Evolutionary conservation across 495 filamentous ascomycete species (phyloP).

Genomic region (Penicillium paxilli): DNA sequence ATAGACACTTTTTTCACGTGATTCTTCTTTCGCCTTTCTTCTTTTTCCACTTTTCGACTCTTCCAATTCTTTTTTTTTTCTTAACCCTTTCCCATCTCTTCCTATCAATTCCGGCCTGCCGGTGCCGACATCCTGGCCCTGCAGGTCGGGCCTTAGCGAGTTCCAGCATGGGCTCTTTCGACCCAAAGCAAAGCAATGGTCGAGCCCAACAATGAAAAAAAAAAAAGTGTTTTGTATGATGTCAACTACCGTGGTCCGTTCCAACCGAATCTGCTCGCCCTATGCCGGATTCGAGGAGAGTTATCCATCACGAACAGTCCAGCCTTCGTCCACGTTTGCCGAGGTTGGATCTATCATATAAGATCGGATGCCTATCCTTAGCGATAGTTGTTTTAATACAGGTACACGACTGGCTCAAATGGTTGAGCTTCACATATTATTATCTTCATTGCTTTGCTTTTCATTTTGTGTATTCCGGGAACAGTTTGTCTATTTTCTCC

Average conservation of each 20-base stretch:
- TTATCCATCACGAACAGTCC: not conserved
- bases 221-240: conserved; percentile 21
- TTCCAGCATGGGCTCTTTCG: conserved; percentile 18
- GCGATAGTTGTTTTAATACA: no score
- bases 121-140: not conserved
- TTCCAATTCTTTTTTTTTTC: not conserved
- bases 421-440: not conserved
- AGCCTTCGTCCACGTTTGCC: no score
- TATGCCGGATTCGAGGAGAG: no score
- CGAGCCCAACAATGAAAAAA: conserved; percentile 15
- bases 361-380: no score
- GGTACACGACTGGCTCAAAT: no score
- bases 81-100: not conserved
- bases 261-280: not conserved
- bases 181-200: conserved; percentile 17
- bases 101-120: not conserved
- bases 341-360: no score
- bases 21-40: conserved; percentile 4
- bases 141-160: conserved; percentile 18
- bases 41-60: not conserved
- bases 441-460: conserved; percentile 5
- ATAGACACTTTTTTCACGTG: conserved; percentile 40
- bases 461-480: no score
- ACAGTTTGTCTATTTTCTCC: conserved; percentile 8
- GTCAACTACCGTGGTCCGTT: conserved; percentile 6